A percentile compares a stretch with the other conserved stretches of the same genome.
Evolutionary conservation across 441 rosid genomes (phyloP).

Genomic region (Corymbia calophylla): DNA sequence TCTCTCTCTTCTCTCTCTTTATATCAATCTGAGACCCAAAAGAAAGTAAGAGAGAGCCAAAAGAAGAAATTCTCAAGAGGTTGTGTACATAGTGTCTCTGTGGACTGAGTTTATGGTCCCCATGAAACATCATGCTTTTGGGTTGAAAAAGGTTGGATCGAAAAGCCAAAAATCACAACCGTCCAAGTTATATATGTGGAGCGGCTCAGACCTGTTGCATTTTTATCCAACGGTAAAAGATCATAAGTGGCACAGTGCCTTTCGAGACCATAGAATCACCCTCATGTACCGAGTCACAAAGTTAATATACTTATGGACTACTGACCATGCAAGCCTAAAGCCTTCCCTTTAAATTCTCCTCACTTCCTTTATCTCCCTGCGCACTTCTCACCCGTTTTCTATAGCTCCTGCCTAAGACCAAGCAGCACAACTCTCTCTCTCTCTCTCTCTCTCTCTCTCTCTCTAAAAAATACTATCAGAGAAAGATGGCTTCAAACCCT

Average conservation of each 20-base stretch:
- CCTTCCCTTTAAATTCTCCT: constrained; percentile 54
- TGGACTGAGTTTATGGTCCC: not conserved
- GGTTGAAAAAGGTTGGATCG: not conserved
- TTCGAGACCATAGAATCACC: not conserved
- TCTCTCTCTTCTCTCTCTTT: not conserved
- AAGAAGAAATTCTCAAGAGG: not conserved
- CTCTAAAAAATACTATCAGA: not conserved
- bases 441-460: not conserved
- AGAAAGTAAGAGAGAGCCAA: not conserved
- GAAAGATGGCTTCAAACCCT: constrained; percentile 37
- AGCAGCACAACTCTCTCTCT: constrained; percentile 2
- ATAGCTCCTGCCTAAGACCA: constrained; percentile 8
- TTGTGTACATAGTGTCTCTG: not conserved
- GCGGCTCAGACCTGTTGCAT: not conserved
- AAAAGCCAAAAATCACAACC: not conserved
- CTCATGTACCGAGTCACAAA: not conserved
- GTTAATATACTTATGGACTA: constrained; percentile 14
- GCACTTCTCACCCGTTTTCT: constrained; percentile 26
- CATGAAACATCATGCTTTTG: not conserved
- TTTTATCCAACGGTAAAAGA: not conserved
- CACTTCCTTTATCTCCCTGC: constrained; percentile 27
- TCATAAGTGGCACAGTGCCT: not conserved
- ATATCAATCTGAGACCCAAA: not conserved
- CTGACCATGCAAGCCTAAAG: constrained; percentile 40
- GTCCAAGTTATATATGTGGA: not conserved